Evolutionary conservation across 768 basidiomycete species (phyloP), one percentile per base, ranked within the genome.

Genomic region (Obba rivulosa): DNA sequence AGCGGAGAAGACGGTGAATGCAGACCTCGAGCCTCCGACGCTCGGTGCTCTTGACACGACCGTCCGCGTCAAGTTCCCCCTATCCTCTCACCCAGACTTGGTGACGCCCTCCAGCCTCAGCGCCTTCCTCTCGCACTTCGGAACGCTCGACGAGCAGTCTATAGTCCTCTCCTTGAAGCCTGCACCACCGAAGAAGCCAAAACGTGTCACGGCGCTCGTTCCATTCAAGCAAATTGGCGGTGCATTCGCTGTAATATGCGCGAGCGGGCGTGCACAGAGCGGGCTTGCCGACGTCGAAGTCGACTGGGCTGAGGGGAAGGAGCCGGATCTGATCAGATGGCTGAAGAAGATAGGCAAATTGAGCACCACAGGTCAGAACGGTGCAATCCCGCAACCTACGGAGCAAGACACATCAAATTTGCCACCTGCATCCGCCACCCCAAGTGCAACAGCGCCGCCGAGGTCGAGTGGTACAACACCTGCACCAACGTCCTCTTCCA

Each of bases 191-290:
- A 81, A 79, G 57, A 71, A 75, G n/a, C 75, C 78, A 4, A 90
- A 83, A 54, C 72, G 73, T 35, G 85, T 77, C 1, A 87, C 75
- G 5, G 89, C 90, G 0, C 72, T 87, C 4, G 78, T 90, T 0
- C 82, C 86, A 5, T 92, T 91, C 63, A 77, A 79, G 50, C 83
- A 82, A 55, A 82, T 91, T 39, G 76, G 81, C 1, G 78, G 85
- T 36, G 88, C 90, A 2, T 87, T 88, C 59, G 84, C 80, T 2
- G 85, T 80, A 2, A 83, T 91, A 1, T 81, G 81, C 54, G 82
- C 77, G 21, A 80, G 68, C 49, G 77, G 72, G 16, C 66, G 66
- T 38, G 71, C 65, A 44, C 78, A 78, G 49, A 67, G 69, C 39
- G 81, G 77, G 0, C 50, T 87, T 49, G 71, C 72, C 3, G 80